Conservation (phyloP, 1,139 yeast species). For the Schwanniomyces etchellsii region DNA sequence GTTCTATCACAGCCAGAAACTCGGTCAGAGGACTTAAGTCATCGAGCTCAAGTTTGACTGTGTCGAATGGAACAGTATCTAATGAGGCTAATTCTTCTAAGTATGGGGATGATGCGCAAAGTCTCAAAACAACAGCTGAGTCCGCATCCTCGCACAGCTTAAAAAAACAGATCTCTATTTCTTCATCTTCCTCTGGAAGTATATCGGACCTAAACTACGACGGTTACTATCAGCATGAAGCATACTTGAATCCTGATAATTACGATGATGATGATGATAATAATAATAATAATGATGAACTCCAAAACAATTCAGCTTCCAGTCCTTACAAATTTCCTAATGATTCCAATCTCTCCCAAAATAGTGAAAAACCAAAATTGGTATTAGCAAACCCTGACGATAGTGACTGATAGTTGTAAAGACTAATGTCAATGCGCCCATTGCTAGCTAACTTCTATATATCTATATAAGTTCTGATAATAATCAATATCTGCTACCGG, state of each 20-base stretch:
- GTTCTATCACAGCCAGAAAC: conserved; percentile 4
- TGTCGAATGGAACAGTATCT: not conserved
- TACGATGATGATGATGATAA: conserved; percentile 16
- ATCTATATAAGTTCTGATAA: too few relatives aligned
- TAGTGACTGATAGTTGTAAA: too few relatives aligned
- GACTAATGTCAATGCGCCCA: too few relatives aligned
- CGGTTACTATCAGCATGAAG: conserved; percentile 42
- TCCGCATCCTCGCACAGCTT: conserved; percentile 6
- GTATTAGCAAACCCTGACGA: conserved; percentile 70
- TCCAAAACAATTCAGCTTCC: conserved; percentile 8
- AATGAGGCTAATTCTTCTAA: not conserved
- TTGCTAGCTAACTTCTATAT: too few relatives aligned
- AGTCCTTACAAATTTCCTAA: conserved; percentile 6
- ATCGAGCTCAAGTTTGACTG: conserved; percentile 17
- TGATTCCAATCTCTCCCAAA: conserved; percentile 17
- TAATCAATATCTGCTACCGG: too few relatives aligned
- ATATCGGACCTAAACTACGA: conserved; percentile 18
- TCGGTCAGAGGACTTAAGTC: conserved; percentile 13
- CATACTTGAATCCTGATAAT: conserved; percentile 26
- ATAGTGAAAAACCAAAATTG: conserved; percentile 43
- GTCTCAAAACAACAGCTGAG: conserved; percentile 13
- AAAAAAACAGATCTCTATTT: conserved; percentile 14
- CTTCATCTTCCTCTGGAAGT: conserved; percentile 20
- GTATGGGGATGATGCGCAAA: conserved; percentile 23
- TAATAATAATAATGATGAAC: conserved; percentile 14